Base-by-base conservation (phyloP, 768 basidiomycete species). In the Tricholoma sp. region DNA sequence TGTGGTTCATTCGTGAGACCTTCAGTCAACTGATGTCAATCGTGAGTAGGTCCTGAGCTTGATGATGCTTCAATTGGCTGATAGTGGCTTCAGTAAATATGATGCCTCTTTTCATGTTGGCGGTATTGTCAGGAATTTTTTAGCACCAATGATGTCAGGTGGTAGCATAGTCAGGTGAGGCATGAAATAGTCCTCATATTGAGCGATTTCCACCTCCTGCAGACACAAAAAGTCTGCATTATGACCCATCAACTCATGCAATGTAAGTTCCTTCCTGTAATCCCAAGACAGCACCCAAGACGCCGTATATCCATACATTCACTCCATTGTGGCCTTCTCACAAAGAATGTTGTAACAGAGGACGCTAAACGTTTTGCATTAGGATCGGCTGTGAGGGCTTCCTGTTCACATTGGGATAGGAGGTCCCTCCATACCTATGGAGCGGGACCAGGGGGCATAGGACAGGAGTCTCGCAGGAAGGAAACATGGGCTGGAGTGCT, bases 321-420 rank as follows among this genome's bases (percentile, higher is more conserved):
- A 78, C 63, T 88, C 84, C 31, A 95, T 94, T 12, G 97, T 96
- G 63, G 83, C 89, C 67, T 84, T 83, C 67, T 96, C 91, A 71
- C 91, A 95, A 9, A 99, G 83, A 59, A 98, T 94, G 72, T 99
- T 99, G 80, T 93, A 98, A 68, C 82, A 89, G n/a, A 97, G 74
- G 31, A 91, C 80, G 50, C 82, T 88, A 73, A 96, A 86, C 2
- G 81, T 83, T 71, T 98, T 94, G 81, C 70, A 28, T 77, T 76
- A 15, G 86, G 79, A 65, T 92, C 90, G n/a, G 75, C 69, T 58
- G 76, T 70, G 53, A 84, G 69, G 53, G 76, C 70, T 51, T 89
- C 85, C 50, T 81, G 80, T 65, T 89, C 86, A 31, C 78, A 72
- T 18, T 76, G 77, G 0, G 78, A 72, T 49, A 88, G 67, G 48